These are phyloP conservation scores for Tephrocybe sp. DNA, from an alignment of 768 basidiomycete species.

Conservation along the genomic window DNA sequence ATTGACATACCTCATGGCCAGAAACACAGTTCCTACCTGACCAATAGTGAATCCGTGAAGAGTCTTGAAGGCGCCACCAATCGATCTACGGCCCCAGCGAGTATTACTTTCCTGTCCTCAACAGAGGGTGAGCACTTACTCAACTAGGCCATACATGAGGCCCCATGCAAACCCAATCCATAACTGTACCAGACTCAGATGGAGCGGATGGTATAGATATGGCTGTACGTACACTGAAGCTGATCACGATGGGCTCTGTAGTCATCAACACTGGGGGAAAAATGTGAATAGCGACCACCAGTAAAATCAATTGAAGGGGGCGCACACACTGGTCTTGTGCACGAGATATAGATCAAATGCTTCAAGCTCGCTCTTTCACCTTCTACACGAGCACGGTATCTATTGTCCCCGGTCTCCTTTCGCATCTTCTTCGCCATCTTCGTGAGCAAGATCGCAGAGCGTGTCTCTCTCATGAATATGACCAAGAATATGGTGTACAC, in stretches of 20 bases:
- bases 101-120: neutral
- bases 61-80: conserved; percentile 52
- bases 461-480: conserved; percentile 70
- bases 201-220: conserved; percentile 30
- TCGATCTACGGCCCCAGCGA: conserved; percentile 38
- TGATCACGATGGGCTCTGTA: conserved; percentile 74
- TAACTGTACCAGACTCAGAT: conserved; percentile 36
- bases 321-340: conserved; percentile 71
- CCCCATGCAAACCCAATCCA: conserved; percentile 81
- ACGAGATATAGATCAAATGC: conserved; percentile 67
- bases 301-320: conserved; percentile 10
- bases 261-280: conserved; percentile 52
- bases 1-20: conserved; percentile 53
- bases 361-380: conserved; percentile 55
- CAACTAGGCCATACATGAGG: conserved; percentile 65
- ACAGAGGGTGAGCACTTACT: conserved; percentile 31
- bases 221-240: conserved; percentile 61
- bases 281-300: neutral
- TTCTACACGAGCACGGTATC: conserved; percentile 65
- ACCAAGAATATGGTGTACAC: conserved; percentile 49
- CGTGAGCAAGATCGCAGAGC: conserved; percentile 68
- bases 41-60: conserved; percentile 63
- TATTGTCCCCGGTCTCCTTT: conserved; percentile 60
- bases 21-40: conserved; percentile 58
- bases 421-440: conserved; percentile 62